Conservation (phyloP, 371 early-diverging fungal species). For the Mortierella sp. region DNA sequence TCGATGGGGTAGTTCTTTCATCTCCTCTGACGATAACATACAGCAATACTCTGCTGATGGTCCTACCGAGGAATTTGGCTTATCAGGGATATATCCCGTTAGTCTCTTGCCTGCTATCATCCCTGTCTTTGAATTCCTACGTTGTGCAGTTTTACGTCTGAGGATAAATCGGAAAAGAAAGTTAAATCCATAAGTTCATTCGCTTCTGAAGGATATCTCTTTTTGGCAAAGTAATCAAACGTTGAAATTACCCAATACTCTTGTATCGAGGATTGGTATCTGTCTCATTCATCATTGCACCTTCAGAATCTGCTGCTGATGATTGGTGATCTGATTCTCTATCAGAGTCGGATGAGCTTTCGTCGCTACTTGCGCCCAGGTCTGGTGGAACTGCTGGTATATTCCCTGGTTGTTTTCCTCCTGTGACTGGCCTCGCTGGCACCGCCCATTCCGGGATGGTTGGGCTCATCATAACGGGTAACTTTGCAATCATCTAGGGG, state of each 20-base stretch:
- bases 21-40: slow-evolving; percentile 15
- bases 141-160: slow-evolving; percentile 33
- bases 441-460: slow-evolving; percentile 26
- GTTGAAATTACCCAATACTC: slow-evolving; percentile 28
- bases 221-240: neutral
- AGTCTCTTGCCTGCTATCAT: slow-evolving; percentile 4
- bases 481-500: slow-evolving; percentile 27
- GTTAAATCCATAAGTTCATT: neutral
- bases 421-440: slow-evolving; percentile 21
- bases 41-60: slow-evolving; percentile 9
- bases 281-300: slow-evolving; percentile 14
- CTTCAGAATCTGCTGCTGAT: slow-evolving; percentile 26
- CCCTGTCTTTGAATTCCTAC: slow-evolving; percentile 10
- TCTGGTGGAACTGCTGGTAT: slow-evolving; percentile 26
- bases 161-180: neutral
- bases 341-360: slow-evolving; percentile 31
- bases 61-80: neutral
- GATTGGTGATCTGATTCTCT: slow-evolving; percentile 21
- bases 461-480: slow-evolving; percentile 28
- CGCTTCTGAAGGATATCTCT: neutral
- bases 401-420: slow-evolving; percentile 39
- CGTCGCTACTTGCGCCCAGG: slow-evolving; percentile 23
- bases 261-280: slow-evolving; percentile 16
- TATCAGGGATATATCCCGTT: slow-evolving; percentile 12
- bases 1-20: slow-evolving; percentile 12